Base-by-base conservation (phyloP, 805 yeast species). In the Ogataea ganodermae region DNA sequence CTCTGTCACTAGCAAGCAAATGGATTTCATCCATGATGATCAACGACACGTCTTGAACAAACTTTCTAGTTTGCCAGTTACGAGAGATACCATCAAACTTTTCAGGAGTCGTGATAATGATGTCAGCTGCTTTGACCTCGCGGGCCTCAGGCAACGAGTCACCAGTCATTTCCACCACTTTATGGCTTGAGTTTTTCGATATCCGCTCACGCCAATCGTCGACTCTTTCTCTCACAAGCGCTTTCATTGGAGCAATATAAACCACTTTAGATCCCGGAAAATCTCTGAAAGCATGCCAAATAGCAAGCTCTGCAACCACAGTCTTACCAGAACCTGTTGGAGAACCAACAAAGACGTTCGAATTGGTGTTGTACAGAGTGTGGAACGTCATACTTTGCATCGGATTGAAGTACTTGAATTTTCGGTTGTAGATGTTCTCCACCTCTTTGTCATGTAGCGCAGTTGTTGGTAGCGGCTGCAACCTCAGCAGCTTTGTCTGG, bases 241-340 rank as follows among this genome's bases (percentile, higher is more conserved):
- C 95, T 58, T 88, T 87, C 95, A 87, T 88, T 1, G 95, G 95
- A 0, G 95, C 95, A 69, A 87, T 86, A 61, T 88, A 87, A 6
- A 87, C 92, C 21, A 88, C 76, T 56, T 90, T 90, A 1, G 89
- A 80, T 9, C 83, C 80, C 0, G 97, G 97, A 48, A 76, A 82
- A 39, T 86, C 85, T 38, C 77, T 80, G 64, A 92, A 86, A 0
- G 99, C 97, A 63, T 90, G 92, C 97, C 98, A 94, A 13, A 94
- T 88, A 0, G 98, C 98, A 46, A 94, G 68, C 62, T 94, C 99
- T 0, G 98, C 96, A 23, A 95, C 98, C 27, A 94, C 86, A 0
- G 99, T 94, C 66, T 94, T 94, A 56, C 99, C 99, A 0, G 97
- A 92, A 20, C 99, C 99, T 2, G 99, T 94, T 2, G 99, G 99